Conservation (phyloP, 2,329 filamentous ascomycete species). For the Rhinocladiella mackenziei region DNA sequence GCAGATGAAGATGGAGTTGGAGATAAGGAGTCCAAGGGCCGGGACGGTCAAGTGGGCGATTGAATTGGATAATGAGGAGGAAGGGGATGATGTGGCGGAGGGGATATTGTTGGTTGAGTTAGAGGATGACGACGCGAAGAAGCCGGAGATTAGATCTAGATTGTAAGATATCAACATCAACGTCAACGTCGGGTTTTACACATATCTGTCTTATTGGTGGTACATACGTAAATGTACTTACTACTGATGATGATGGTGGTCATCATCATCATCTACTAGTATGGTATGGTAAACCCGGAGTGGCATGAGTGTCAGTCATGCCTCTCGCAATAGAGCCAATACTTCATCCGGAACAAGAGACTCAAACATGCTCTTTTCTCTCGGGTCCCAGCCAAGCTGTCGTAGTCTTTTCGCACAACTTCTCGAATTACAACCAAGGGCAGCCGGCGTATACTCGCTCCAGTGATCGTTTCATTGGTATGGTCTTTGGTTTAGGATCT, state of each 20-base stretch:
- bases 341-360: conserved; percentile 43
- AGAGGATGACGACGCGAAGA: no score
- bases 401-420: conserved; percentile 45
- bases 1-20: conserved; percentile 69
- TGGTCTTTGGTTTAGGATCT: conserved; percentile 36
- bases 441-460: conserved; percentile 34
- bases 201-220: no score
- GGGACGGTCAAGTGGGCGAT: conserved; percentile 50
- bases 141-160: no score
- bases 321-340: conserved; percentile 21
- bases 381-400: conserved; percentile 45
- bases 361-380: conserved; percentile 42
- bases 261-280: no score
- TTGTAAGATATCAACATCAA: no score
- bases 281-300: no score
- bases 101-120: conserved; percentile 52
- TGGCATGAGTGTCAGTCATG: no score
- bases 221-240: no score
- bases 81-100: conserved; percentile 53
- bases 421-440: conserved; percentile 44
- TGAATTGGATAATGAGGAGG: conserved; percentile 17
- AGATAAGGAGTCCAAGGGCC: conserved; percentile 50
- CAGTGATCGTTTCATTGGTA: conserved; percentile 43
- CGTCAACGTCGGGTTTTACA: no score
- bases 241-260: no score